These are phyloP conservation scores for Sutorius australiensis DNA, from an alignment of 768 basidiomycete species.

Conservation along the genomic window DNA sequence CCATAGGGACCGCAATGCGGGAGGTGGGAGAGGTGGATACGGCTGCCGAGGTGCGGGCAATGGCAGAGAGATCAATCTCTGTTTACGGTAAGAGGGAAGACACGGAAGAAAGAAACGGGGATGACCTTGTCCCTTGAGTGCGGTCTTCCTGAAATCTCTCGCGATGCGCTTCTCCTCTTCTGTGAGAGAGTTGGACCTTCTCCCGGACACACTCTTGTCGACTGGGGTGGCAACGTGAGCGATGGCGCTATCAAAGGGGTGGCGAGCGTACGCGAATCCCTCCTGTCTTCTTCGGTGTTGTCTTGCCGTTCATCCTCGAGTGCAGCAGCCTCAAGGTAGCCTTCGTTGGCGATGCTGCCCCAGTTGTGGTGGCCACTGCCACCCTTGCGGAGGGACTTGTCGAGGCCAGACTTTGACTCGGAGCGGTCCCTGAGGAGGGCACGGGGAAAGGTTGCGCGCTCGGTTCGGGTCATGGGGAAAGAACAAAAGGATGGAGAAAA, in stretches of 20 bases:
- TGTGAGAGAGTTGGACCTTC: constrained; percentile 43
- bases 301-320: constrained; percentile 54
- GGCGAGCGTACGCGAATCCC: constrained; percentile 20
- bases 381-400: constrained; percentile 68
- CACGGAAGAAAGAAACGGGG: neutral
- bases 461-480: constrained; percentile 72
- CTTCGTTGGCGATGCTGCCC: constrained; percentile 69
- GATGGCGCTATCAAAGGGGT: neutral
- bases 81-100: constrained; percentile 1
- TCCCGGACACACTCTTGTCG: constrained; percentile 31
- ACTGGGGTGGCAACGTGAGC: constrained; percentile 12
- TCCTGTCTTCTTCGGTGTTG: constrained; percentile 30
- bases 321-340: constrained; percentile 54
- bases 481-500: neutral
- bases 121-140: constrained; percentile 57
- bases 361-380: constrained; percentile 85
- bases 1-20: constrained; percentile 6
- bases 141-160: constrained; percentile 66
- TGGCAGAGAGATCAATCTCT: constrained; percentile 64
- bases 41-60: constrained; percentile 80
- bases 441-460: constrained; percentile 64
- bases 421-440: constrained; percentile 77
- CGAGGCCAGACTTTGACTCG: constrained; percentile 71
- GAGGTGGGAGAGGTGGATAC: constrained; percentile 51
- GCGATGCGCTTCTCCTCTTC: constrained; percentile 68